Conservation (phyloP, 2,329 filamentous ascomycete genomes). For the Cladosporium phlei region DNA sequence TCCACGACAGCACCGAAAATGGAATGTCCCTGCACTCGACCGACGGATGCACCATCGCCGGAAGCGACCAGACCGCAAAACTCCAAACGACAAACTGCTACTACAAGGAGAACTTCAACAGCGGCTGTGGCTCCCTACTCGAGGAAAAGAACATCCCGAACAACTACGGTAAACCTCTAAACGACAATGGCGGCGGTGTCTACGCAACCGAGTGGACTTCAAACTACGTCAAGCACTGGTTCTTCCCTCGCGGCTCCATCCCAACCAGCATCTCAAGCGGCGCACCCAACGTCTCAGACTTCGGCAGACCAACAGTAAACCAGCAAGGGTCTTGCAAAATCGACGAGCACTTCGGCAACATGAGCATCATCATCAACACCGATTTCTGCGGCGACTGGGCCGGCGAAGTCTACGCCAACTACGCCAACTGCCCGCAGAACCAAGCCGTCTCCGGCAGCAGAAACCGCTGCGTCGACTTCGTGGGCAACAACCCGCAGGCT, state of each 20-base stretch:
- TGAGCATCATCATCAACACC: slow-evolving; percentile 37
- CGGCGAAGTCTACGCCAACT: slow-evolving; percentile 29
- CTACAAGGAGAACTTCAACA: slow-evolving; percentile 21
- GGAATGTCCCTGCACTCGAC: slow-evolving; percentile 30
- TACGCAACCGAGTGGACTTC: slow-evolving; percentile 35
- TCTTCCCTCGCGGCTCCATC: slow-evolving; percentile 31
- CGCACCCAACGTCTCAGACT: slow-evolving; percentile 56
- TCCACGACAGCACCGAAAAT: slow-evolving; percentile 27
- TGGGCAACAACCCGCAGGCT: slow-evolving; percentile 29
- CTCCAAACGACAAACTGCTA: slow-evolving; percentile 29
- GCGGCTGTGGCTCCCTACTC: slow-evolving; percentile 29
- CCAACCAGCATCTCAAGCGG: slow-evolving; percentile 39
- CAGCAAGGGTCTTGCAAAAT: slow-evolving; percentile 47
- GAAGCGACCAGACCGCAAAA: slow-evolving; percentile 26
- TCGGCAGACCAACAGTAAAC: slow-evolving; percentile 60
- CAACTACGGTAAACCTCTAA: slow-evolving; percentile 31
- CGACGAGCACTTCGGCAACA: slow-evolving; percentile 34
- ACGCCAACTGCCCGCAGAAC: slow-evolving; percentile 27
- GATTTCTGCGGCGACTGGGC: slow-evolving; percentile 39
- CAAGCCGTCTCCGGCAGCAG: slow-evolving; percentile 15
- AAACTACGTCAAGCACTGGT: slow-evolving; percentile 32
- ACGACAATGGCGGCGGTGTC: slow-evolving; percentile 30
- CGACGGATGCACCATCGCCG: slow-evolving; percentile 28
- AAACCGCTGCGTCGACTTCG: slow-evolving; percentile 28
- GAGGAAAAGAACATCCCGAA: slow-evolving; percentile 22